Percentiles rank a stretch among this genome's conserved stretches.
Evolutionary conservation across 164 flowering plant genomes (phyloP).

Genomic region (Nymphaea colorata): DNA sequence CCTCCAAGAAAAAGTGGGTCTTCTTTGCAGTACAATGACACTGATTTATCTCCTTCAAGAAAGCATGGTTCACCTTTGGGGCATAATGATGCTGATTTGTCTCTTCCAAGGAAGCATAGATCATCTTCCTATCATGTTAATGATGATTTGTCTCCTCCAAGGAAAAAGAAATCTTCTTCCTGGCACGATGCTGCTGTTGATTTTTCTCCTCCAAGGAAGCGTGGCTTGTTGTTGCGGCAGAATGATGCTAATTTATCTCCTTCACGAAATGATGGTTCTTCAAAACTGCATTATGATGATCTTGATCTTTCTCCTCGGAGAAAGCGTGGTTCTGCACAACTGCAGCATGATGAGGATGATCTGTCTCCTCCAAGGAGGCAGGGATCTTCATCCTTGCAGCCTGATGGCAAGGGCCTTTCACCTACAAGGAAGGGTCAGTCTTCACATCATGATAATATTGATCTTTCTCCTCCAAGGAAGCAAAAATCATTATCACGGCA

Average conservation of each 20-base stretch:
- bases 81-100: not conserved
- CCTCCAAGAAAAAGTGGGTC: not conserved
- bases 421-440: not conserved
- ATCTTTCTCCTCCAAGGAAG: not conserved
- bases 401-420: not conserved
- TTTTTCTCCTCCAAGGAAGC: conserved; percentile 69
- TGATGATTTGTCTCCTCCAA: not conserved
- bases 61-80: not conserved
- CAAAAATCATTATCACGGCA: not conserved
- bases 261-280: not conserved
- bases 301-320: conserved; percentile 1
- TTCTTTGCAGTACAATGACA: too few species aligned
- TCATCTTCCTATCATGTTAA: not conserved
- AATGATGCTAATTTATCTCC: not conserved
- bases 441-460: not conserved
- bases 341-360: not conserved
- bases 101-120: not conserved
- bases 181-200: conserved; percentile 11
- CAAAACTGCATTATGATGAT: not conserved
- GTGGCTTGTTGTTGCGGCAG: not conserved
- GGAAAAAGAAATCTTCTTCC: not conserved
- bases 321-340: conserved; percentile 9
- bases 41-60: not conserved
- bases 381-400: not conserved
- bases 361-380: not conserved